Conservation (phyloP, 1,284 basidiomycete genomes). For the Earliella scabrosa region DNA sequence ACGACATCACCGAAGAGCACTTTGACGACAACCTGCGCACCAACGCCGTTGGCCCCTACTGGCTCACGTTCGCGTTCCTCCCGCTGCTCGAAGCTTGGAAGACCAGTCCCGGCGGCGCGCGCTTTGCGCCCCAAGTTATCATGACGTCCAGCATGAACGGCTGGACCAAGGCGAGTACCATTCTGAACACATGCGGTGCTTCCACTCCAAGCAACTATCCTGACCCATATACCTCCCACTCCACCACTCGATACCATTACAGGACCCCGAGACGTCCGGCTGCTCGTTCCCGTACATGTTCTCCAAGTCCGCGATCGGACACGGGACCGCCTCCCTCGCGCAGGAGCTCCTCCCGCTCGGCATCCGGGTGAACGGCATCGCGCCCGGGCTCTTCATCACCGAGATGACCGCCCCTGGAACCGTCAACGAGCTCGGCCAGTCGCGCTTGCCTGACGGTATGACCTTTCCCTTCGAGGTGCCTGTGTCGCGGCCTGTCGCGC, state of each 20-base stretch:
- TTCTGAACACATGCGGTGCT: neutral
- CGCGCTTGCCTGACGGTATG: conserved; percentile 30
- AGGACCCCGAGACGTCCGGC: conserved; percentile 48
- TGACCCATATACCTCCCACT: neutral
- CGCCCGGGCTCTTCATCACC: conserved; percentile 43
- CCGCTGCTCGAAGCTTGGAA: conserved; percentile 54
- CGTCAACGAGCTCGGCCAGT: conserved; percentile 38
- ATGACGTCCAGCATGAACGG: conserved; percentile 60
- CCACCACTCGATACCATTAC: too few relatives aligned
- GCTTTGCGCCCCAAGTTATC: conserved; percentile 52
- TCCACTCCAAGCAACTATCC: neutral
- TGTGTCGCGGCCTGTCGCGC: conserved; percentile 26
- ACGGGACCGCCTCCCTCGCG: conserved; percentile 51
- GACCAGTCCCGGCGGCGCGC: conserved; percentile 17
- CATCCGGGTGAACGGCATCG: conserved; percentile 57
- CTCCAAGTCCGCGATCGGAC: conserved; percentile 54
- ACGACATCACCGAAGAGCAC: conserved; percentile 41
- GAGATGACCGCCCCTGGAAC: conserved; percentile 39
- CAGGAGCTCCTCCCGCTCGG: conserved; percentile 54
- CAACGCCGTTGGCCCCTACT: conserved; percentile 52
- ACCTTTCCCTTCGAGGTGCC: conserved; percentile 40
- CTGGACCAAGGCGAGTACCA: conserved; percentile 48
- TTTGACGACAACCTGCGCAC: conserved; percentile 44
- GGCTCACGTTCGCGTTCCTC: conserved; percentile 55
- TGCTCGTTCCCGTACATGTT: conserved; percentile 50